Base-by-base conservation (phyloP, 139 green algal species). In the Coelastrella sp. region DNA sequence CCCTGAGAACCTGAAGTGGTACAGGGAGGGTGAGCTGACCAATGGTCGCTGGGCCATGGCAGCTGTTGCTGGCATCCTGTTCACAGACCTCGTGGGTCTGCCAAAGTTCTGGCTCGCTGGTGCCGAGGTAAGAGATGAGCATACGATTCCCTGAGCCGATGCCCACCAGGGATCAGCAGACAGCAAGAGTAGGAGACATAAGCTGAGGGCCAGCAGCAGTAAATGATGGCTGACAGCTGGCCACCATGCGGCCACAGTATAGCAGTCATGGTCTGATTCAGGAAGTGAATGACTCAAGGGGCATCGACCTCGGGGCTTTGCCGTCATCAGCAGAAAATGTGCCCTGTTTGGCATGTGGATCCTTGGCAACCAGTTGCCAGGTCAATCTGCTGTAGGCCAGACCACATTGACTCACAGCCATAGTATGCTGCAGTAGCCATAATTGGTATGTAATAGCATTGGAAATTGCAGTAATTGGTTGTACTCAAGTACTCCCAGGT, bases 41-140 rank as follows among this genome's bases (percentile, higher is more conserved):
- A 98, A 99, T 93, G 97, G 95, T 73, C 95, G 97, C 89, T 99
- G 95, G 95, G 97, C 97, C 22, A 99, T 99, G 97, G 92, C 95
- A 58, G 97, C 94, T 68, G 96, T 98, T 19, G 95, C 93, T 20
- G 97, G 97, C 91, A 98, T 98, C 93, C 92, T 98, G 87, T 95
- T 96, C 93, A 96, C 94, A 35, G 95, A 97, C 60, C 87, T 94
- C 49, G 75, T 97, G 0, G 95, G 96, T 78, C 86, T 94, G 84
- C 94, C 94, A 89, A 94, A 96, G 93, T 98, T 96, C 91, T 98
- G 95, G 94, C 87, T 95, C 86, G 96, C 97, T 35, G 97, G 96
- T 57, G 95, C 96, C 68, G 94, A 92, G 92, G 93, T 94, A 84
- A 85, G 89, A 84, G 92, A 57, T 49, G 95, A 63, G 79, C 79